Evolutionary conservation across 2,329 filamentous ascomycete genomes (phyloP).

Genomic region (Colletotrichum filicis): DNA sequence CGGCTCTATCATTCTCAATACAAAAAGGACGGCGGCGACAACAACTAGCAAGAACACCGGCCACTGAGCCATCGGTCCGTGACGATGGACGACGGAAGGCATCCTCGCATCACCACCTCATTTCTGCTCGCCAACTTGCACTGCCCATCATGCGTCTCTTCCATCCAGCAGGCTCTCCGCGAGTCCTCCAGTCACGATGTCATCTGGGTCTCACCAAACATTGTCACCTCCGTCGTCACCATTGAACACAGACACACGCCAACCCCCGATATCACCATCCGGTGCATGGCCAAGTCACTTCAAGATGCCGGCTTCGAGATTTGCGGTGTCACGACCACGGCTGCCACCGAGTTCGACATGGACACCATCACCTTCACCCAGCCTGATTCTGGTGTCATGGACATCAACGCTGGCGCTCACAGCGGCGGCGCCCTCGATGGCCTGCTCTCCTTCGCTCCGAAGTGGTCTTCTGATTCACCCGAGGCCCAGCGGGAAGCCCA

Average conservation of each 20-base stretch:
- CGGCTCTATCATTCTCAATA: neutral
- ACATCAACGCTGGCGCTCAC: conserved; percentile 19
- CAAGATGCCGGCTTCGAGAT: conserved; percentile 70
- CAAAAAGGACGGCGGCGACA: neutral
- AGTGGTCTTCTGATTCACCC: conserved; percentile 24
- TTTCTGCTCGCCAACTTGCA: conserved; percentile 81
- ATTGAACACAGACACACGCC: conserved; percentile 61
- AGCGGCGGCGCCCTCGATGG: conserved; percentile 38
- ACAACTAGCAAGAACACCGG: neutral
- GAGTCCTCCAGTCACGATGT: conserved; percentile 56
- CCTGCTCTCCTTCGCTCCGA: conserved; percentile 22
- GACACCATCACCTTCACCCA: conserved; percentile 39
- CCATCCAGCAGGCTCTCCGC: conserved; percentile 69
- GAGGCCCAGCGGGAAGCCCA: conserved; percentile 44
- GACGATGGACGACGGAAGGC: conserved; percentile 17
- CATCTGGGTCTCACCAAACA: conserved; percentile 74
- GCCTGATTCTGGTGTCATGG: conserved; percentile 37
- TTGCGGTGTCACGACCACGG: conserved; percentile 56
- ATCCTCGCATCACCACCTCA: conserved; percentile 59
- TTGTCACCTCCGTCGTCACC: conserved; percentile 77
- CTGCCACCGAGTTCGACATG: conserved; percentile 40
- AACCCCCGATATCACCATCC: conserved; percentile 52
- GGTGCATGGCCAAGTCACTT: conserved; percentile 58
- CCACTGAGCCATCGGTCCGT: neutral
- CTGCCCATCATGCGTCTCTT: conserved; percentile 78